A percentile compares a stretch with the other conserved stretches of the same genome.
Conservation (phyloP, 345 rosid genomes). For the Erodium maritimum region DNA sequence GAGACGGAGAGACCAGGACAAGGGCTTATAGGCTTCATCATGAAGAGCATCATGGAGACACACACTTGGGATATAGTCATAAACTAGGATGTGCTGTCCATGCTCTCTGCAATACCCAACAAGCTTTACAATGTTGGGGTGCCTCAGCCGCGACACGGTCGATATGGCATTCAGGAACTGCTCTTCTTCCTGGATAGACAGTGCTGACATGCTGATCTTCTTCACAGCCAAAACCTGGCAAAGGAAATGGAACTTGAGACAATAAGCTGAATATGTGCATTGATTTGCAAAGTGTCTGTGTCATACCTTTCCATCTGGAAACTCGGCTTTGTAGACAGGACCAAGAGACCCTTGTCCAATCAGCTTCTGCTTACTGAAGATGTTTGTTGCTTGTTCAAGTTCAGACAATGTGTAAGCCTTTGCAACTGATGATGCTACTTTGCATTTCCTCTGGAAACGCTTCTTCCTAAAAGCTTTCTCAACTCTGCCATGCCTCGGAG, state of each 20-base stretch:
- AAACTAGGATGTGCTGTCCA: conserved; percentile 70
- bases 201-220: conserved; percentile 48
- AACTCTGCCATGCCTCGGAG: conserved; percentile 21
- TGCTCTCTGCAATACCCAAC: conserved; percentile 75
- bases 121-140: conserved; percentile 68
- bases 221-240: conserved; percentile 63
- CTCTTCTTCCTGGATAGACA: conserved; percentile 76
- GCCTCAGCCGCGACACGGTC: conserved; percentile 55
- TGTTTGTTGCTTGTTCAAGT: conserved; percentile 64
- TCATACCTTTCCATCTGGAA: conserved; percentile 61
- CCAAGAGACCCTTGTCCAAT: conserved; percentile 83
- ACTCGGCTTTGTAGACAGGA: conserved; percentile 70
- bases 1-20: conserved; percentile 71
- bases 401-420: conserved; percentile 51
- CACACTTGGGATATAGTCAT: conserved; percentile 56
- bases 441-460: conserved; percentile 33
- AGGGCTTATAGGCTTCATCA: conserved; percentile 40
- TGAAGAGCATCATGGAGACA: conserved; percentile 66
- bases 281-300: neutral
- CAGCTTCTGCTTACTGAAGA: conserved; percentile 62
- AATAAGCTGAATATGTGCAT: neutral
- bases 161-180: conserved; percentile 54
- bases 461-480: conserved; percentile 30
- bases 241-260: neutral
- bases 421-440: conserved; percentile 35